Base-by-base conservation (phyloP, 1,284 basidiomycete species). In the Leucoagaricus sp. region DNA sequence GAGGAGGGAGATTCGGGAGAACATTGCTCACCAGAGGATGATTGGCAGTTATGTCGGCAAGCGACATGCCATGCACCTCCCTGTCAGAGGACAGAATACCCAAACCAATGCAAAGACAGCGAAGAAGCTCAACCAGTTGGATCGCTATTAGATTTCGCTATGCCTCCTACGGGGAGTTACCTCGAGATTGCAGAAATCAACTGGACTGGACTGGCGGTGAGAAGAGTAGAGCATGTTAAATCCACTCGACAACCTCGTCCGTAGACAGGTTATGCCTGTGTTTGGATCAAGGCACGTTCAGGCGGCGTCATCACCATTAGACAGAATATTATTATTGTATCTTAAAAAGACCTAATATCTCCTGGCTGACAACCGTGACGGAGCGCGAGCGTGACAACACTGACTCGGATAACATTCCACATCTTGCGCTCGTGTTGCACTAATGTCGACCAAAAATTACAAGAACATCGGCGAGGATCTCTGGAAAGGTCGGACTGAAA, bases 61-160 rank as follows among this genome's bases (percentile, higher is more conserved):
- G 73, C 78, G 94, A 68, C 94, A 96, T 68, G 92, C 93, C 1
- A 91, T 93, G 86, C 85, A 88, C 59, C 72, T 95, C 40, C 94
- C 94, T 0, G 94, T 96, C 58, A 81, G 94, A 67, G 94, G 94
- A 52, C 94, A 96, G 74, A 89, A 89, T 60, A 96, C 94, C 4
- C 87, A 87, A 71, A 86, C 82, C 50, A 96, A 96, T 64, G 93
- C 91, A 50, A 83, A 80, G 72, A 94, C 91, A 33, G 94, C 94
- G 36, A 87, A 77, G 73, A 93, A 87, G 70, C 83, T 96, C 72
- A 96, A 96, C 76, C 71, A 69, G 54, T 59, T 77, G 61, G 74
- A 75, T 48, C 68, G 75, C 45, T 68, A 66, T 60, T 74, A 63
- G 52, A 13, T 26, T 13, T 17, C 29, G n/a, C n/a, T n/a, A n/a